A percentile compares a stretch with the other conserved stretches of the same genome.
Evolutionary conservation across 768 basidiomycete species (phyloP).

Genomic region (Crepidotus variabilis): DNA sequence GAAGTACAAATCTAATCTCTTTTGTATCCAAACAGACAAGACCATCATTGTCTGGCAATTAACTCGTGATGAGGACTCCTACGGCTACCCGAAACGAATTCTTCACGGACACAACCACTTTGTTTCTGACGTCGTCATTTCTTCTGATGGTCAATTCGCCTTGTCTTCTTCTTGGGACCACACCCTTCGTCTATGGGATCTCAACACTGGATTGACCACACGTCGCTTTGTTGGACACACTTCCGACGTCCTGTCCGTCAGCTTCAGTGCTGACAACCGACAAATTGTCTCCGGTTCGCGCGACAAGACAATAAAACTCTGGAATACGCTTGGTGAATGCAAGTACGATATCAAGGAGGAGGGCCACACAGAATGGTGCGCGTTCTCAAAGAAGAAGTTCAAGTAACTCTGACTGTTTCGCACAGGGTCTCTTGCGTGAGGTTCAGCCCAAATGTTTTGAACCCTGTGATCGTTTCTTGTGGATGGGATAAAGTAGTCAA

Average conservation of each 20-base stretch:
- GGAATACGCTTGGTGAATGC: constrained; percentile 99
- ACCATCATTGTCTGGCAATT: constrained; percentile 99
- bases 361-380: constrained; percentile 92
- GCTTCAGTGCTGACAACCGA: constrained; percentile 99
- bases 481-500: constrained; percentile 99
- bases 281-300: constrained; percentile 99
- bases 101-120: constrained; percentile 99
- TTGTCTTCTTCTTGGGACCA: constrained; percentile 99
- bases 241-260: constrained; percentile 96
- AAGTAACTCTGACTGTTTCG: background rate
- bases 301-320: constrained; percentile 97
- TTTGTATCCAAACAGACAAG: constrained; percentile 73
- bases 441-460: constrained; percentile 96
- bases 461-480: constrained; percentile 97
- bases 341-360: constrained; percentile 99
- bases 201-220: constrained; percentile 95
- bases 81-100: constrained; percentile 96
- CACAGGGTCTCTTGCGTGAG: constrained; percentile 96
- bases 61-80: constrained; percentile 86
- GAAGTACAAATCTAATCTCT: constrained; percentile 9
- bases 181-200: constrained; percentile 98
- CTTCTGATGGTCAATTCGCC: constrained; percentile 98
- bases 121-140: constrained; percentile 97
- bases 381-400: constrained; percentile 16
- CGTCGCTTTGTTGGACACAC: constrained; percentile 98